Evolutionary conservation across 2,329 filamentous ascomycete species (phyloP).

Genomic region (Colletotrichum karsti): DNA sequence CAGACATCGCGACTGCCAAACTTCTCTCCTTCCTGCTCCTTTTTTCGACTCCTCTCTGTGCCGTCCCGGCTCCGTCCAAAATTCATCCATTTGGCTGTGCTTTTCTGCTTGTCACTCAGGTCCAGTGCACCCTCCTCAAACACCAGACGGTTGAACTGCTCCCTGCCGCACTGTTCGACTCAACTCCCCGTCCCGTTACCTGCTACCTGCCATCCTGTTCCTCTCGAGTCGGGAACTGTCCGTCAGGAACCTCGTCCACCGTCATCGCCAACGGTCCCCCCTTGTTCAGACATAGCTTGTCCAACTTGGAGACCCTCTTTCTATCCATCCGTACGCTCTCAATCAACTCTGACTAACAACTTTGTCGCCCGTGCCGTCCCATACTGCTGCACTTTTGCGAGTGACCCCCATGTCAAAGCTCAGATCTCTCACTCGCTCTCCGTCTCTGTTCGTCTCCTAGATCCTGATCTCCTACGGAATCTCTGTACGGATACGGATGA

Average conservation of each 20-base stretch:
- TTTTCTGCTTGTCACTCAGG: too few relatives aligned
- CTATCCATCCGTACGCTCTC: too few relatives aligned
- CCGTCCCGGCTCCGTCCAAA: neutral
- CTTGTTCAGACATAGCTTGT: neutral
- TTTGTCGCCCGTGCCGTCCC: neutral
- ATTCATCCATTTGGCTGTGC: neutral
- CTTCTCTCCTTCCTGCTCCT: neutral
- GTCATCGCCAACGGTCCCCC: neutral
- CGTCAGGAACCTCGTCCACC: slow-evolving; percentile 6
- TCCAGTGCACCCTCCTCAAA: too few relatives aligned
- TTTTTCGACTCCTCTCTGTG: neutral
- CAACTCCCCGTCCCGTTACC: slow-evolving; percentile 11
- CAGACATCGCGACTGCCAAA: slow-evolving; percentile 7
- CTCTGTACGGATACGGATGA: too few relatives aligned
- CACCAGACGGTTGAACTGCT: slow-evolving; percentile 1
- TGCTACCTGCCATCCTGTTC: slow-evolving; percentile 25
- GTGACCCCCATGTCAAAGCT: neutral
- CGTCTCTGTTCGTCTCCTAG: neutral
- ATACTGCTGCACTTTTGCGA: neutral
- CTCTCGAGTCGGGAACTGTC: slow-evolving; percentile 15
- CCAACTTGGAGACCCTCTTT: neutral
- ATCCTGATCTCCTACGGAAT: neutral
- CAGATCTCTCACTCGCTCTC: neutral
- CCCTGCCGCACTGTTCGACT: slow-evolving; percentile 18
- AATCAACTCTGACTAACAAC: neutral